Base-by-base conservation (phyloP, 164 flowering plant genomes). In the Tetrastigma voinierianum region DNA sequence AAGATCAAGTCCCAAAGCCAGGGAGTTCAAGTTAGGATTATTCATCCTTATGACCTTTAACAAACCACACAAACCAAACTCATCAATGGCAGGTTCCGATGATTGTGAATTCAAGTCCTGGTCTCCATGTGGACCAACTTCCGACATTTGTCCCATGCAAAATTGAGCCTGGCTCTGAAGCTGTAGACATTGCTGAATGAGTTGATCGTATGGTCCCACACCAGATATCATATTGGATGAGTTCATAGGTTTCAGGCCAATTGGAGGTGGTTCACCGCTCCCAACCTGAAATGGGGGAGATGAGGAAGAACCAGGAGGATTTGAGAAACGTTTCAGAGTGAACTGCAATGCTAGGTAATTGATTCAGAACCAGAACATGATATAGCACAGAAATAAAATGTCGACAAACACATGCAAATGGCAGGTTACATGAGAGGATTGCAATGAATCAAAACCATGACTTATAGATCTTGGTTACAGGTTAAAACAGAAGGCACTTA, bases 1-100 rank as follows among this genome's bases (percentile, higher is more conserved):
- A 57, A 96, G 75, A 79, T 96, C 99, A 59, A 91, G 90, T 52
- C 99, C 99, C 68, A 91, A 91, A 9, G 97, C 92, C 64, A 96
- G 90, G 15, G 96, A 88, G 10, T 93, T 76, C 61, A 90, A 78
- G 74, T 87, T 97, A 64, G 93, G 91, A 76, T 96, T 95, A 65
- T 83, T 87, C 90, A 86, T 87, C 74, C 82, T 84, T 67, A 96
- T 87, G 48, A 96, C 93, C 68, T 86, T 82, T 73, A 93, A 75
- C 74, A 93, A 80, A 16, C 98, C 99, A 60, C 85, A 91, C 81
- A 96, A 75, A 47, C 97, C 96, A 82, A 76, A 96, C 53, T 84
- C 86, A 61, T 96, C 97, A 9, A 89, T 86, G 67, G 85, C 51
- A 68, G 90, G 68, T 73, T 83, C 90, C n/a, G 83, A 60, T 15